Evolutionary conservation across 1,284 basidiomycete genomes (phyloP).

Genomic region (Cryptococcus sp.): DNA sequence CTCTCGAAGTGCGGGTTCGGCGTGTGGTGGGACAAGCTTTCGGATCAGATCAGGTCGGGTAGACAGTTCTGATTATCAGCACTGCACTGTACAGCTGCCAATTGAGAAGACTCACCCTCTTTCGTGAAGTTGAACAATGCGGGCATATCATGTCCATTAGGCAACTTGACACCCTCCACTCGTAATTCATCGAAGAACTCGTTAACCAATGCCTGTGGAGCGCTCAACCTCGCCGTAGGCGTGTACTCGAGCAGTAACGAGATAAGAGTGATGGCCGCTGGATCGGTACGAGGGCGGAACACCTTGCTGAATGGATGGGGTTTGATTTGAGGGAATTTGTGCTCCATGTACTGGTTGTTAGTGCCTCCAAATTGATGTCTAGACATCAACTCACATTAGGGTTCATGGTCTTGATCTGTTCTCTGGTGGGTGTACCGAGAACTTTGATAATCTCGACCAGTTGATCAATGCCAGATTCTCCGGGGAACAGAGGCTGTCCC

Average conservation of each 20-base stretch:
- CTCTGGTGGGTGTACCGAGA: slow-evolving; percentile 92
- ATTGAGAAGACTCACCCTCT: slow-evolving; percentile 63
- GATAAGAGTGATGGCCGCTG: slow-evolving; percentile 94
- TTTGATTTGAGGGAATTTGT: slow-evolving; percentile 99
- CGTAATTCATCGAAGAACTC: slow-evolving; percentile 97
- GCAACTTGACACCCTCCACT: slow-evolving; percentile 83
- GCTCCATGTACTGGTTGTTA: slow-evolving; percentile 82
- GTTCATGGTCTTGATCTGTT: slow-evolving; percentile 99
- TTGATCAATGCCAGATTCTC: slow-evolving; percentile 99
- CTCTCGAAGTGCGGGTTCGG: slow-evolving; percentile 79
- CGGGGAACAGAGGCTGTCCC: slow-evolving; percentile 96
- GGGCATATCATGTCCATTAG: slow-evolving; percentile 94
- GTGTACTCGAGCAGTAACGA: slow-evolving; percentile 96
- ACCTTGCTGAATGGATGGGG: slow-evolving; percentile 96
- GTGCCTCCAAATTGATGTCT: neutral
- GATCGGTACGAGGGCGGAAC: slow-evolving; percentile 93
- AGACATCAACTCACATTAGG: slow-evolving; percentile 59
- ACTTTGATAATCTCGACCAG: slow-evolving; percentile 99
- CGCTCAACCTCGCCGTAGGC: slow-evolving; percentile 79
- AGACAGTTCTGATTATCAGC: slow-evolving; percentile 67
- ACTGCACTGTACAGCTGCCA: neutral
- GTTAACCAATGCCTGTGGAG: slow-evolving; percentile 90
- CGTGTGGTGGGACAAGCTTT: slow-evolving; percentile 83
- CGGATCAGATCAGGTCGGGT: slow-evolving; percentile 90
- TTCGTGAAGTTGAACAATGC: slow-evolving; percentile 92